phyloP scores from a whole-genome alignment of 202 grass and related monocot species.

The Setaria viridis region DNA sequence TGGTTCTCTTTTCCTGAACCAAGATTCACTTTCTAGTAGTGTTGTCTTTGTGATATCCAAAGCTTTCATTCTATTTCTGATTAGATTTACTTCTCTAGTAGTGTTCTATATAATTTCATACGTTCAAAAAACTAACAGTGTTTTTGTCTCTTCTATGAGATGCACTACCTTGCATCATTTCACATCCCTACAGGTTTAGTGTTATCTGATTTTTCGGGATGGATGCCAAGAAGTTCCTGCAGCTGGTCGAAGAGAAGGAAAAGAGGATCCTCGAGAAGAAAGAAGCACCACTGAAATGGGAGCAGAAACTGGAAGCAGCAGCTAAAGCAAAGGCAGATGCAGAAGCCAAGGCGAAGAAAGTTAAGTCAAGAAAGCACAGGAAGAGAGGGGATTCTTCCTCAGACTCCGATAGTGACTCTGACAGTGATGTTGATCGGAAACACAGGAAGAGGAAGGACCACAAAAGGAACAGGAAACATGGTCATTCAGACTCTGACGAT shows the following conservation, averaged over 20 bases:
- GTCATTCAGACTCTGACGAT: conserved; percentile 66
- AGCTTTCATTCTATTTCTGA: neutral
- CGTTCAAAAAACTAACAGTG: conserved; percentile 65
- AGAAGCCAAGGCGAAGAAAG: conserved; percentile 69
- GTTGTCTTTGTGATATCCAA: neutral
- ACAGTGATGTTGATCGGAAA: conserved; percentile 63
- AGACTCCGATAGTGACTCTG: conserved; percentile 57
- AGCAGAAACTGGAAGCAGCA: conserved; percentile 91
- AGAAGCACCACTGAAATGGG: conserved; percentile 94
- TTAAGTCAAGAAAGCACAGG: conserved; percentile 67
- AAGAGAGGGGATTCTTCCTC: conserved; percentile 60
- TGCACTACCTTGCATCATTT: conserved; percentile 99
- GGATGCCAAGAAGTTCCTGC: conserved; percentile 90
- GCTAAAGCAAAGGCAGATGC: conserved; percentile 69
- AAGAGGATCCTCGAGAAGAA: conserved; percentile 85
- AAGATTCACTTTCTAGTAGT: neutral
- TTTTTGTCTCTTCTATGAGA: conserved; percentile 85
- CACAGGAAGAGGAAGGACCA: conserved; percentile 70
- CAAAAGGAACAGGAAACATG: conserved; percentile 68
- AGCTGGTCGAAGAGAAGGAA: conserved; percentile 92
- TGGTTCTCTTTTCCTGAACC: neutral
- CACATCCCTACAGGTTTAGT: conserved; percentile 82
- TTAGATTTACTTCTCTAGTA: neutral
- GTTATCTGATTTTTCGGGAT: conserved; percentile 58
- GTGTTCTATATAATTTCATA: neutral